phyloP scores from a whole-genome alignment of 164 flowering plant species.

The Nymphaea thermarum region DNA sequence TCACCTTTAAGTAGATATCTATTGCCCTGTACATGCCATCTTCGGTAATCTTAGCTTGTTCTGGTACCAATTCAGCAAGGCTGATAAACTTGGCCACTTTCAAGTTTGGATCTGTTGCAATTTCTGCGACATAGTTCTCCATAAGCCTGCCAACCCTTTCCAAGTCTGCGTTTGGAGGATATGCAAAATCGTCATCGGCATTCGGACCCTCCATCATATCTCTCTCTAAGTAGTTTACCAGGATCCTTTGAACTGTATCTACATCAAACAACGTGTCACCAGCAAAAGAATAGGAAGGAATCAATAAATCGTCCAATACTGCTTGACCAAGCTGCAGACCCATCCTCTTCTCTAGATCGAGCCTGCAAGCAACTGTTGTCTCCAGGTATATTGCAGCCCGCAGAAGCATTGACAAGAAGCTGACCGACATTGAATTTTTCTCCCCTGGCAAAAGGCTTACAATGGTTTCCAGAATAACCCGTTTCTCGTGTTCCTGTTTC shows the following conservation, averaged over 20 bases:
- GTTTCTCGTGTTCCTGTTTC: conserved; percentile 66
- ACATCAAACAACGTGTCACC: conserved; percentile 82
- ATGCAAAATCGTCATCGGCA: conserved; percentile 31
- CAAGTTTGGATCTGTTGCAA: conserved; percentile 71
- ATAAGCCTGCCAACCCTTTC: conserved; percentile 70
- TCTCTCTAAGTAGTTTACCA: conserved; percentile 52
- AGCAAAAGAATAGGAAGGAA: conserved; percentile 66
- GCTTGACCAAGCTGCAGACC: conserved; percentile 68
- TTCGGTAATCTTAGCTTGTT: conserved; percentile 58
- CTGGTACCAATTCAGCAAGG: conserved; percentile 73
- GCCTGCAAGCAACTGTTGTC: conserved; percentile 83
- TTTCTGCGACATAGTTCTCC: conserved; percentile 88
- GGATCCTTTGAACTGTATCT: conserved; percentile 67
- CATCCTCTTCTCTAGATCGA: conserved; percentile 86
- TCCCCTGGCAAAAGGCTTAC: conserved; percentile 88
- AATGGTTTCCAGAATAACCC: conserved; percentile 76
- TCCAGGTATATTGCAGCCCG: conserved; percentile 66
- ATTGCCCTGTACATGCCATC: conserved; percentile 96
- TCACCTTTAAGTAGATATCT: conserved; percentile 83
- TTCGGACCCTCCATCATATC: conserved; percentile 31
- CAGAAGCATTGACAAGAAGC: conserved; percentile 43
- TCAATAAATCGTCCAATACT: conserved; percentile 77
- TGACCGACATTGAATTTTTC: conserved; percentile 71
- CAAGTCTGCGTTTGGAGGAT: conserved; percentile 39
- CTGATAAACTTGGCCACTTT: conserved; percentile 48